phyloP scores from a whole-genome alignment of 805 yeast genomes.

The Metschnikowia vanudenii region DNA sequence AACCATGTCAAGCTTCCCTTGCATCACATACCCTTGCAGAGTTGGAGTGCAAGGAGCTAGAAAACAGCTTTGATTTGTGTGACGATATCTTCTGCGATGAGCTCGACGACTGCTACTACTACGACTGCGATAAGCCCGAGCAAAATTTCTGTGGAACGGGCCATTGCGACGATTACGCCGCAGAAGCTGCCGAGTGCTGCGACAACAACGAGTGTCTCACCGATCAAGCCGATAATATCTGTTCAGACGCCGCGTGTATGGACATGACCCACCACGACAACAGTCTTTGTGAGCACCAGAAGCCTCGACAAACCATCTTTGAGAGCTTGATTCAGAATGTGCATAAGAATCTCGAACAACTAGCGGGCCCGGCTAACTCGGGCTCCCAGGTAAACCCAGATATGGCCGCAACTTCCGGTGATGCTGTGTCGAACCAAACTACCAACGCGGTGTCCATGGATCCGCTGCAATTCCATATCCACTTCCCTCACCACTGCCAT shows the following conservation, averaged over 20 bases:
- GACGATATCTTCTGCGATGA: conserved; percentile 43
- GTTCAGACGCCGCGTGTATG: conserved; percentile 8
- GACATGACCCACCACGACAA: conserved; percentile 14
- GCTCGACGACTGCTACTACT: conserved; percentile 43
- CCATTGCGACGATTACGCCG: conserved; percentile 1
- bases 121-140: conserved; percentile 27
- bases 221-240: conserved; percentile 1
- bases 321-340: conserved; percentile 40
- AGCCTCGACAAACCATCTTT: conserved; percentile 34
- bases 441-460: neutral
- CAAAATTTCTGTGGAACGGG: neutral
- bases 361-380: conserved; percentile 6
- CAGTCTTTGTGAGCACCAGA: conserved; percentile 30
- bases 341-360: conserved; percentile 27
- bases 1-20: no score
- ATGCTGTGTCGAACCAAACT: no score
- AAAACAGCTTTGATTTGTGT: conserved; percentile 30
- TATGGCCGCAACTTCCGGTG: no score
- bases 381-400: neutral
- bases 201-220: conserved; percentile 6
- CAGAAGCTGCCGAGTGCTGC: conserved; percentile 6
- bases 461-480: conserved; percentile 29
- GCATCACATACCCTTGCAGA: neutral
- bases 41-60: conserved; percentile 29
- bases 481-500: conserved; percentile 43